phyloP scores from a whole-genome alignment of 148 eudicot species.

The Vaccinium myrtillus region DNA sequence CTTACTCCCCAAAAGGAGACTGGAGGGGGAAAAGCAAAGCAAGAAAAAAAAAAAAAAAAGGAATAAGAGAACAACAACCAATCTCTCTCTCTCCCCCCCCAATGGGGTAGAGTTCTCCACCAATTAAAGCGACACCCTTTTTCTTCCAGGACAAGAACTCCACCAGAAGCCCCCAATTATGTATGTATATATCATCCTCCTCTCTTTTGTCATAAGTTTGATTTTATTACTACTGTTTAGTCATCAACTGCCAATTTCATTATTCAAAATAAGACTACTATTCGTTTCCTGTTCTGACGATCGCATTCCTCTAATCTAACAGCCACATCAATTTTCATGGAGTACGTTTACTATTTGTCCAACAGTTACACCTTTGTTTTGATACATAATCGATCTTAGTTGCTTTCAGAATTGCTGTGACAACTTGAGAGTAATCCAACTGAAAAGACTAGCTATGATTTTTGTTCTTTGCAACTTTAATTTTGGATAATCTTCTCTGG shows the following conservation, averaged over 20 bases:
- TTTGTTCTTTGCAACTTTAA: too few species aligned
- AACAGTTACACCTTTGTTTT: background rate
- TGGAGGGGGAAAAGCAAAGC: conserved; percentile 9
- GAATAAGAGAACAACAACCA: background rate
- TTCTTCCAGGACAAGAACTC: conserved; percentile 35
- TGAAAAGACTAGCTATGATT: too few species aligned
- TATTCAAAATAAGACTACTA: background rate
- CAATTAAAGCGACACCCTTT: conserved; percentile 26
- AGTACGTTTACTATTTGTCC: too few species aligned
- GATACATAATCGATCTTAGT: background rate
- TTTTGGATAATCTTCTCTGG: too few species aligned
- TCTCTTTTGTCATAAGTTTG: background rate
- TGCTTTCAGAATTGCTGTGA: background rate
- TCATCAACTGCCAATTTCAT: background rate
- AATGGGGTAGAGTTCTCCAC: conserved; percentile 17
- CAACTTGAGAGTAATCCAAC: background rate
- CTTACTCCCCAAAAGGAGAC: conserved; percentile 42
- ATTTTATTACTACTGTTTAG: background rate
- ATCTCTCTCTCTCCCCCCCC: background rate
- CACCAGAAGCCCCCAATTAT: background rate
- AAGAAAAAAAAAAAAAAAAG: background rate
- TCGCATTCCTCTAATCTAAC: background rate
- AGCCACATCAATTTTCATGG: background rate
- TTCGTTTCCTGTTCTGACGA: background rate
- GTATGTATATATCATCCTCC: too few species aligned